Evolutionary conservation across 2,329 filamentous ascomycete species (phyloP).

Genomic region (Talaromyces rugulosus): DNA sequence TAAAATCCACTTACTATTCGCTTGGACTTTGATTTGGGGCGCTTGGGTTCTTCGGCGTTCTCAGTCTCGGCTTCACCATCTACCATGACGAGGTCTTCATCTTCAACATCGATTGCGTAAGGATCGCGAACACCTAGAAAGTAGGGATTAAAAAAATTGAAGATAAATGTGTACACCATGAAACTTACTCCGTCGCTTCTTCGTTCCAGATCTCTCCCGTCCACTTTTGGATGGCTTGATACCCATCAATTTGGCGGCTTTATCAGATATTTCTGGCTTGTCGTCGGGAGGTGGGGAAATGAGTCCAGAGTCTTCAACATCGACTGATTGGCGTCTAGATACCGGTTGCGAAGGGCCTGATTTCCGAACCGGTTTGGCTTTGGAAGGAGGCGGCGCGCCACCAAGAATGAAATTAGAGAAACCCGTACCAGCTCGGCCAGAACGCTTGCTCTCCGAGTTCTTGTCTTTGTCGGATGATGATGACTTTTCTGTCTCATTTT

Average conservation of each 20-base stretch:
- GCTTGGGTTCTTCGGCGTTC: conserved; percentile 21
- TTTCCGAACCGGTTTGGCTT: conserved; percentile 65
- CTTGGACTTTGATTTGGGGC: conserved; percentile 3
- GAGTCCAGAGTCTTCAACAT: conserved; percentile 59
- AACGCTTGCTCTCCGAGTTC: conserved; percentile 49
- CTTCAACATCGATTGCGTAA: conserved; percentile 53
- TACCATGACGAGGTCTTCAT: conserved; percentile 60
- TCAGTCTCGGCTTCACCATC: conserved; percentile 44
- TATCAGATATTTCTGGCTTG: conserved; percentile 61
- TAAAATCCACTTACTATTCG: conserved; percentile 6
- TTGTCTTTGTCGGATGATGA: conserved; percentile 72
- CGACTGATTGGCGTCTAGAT: conserved; percentile 66
- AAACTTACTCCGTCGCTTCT: conserved; percentile 45
- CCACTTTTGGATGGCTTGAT: conserved; percentile 45
- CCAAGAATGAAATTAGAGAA: conserved; percentile 63
- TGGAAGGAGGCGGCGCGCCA: conserved; percentile 49
- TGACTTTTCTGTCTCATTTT: conserved; percentile 39
- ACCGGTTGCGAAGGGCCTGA: conserved; percentile 49
- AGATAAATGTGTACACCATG: not conserved
- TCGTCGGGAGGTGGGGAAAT: conserved; percentile 71
- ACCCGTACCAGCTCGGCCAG: conserved; percentile 53
- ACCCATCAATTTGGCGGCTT: conserved; percentile 75
- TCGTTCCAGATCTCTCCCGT: conserved; percentile 45
- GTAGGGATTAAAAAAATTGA: not conserved
- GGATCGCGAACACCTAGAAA: conserved; percentile 45